A percentile compares a stretch with the other conserved stretches of the same genome.
phyloP scores from a whole-genome alignment of 805 yeast species.

The Lipomyces chichibuensis region DNA sequence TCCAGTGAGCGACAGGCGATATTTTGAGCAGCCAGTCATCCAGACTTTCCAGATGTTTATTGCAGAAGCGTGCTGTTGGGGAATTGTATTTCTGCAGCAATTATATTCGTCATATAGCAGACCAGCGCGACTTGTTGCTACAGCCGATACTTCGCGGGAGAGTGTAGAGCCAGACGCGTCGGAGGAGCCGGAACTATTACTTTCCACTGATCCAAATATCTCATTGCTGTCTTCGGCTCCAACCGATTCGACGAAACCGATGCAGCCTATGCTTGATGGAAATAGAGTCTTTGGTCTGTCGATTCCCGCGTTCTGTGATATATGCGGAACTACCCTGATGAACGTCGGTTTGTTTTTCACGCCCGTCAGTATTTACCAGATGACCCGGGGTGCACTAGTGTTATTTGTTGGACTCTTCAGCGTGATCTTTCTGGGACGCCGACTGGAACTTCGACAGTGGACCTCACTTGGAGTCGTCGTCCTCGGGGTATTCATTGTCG shows the following conservation, averaged over 20 bases:
- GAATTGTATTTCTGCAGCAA: constrained; percentile 41
- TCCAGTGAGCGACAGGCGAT: constrained; percentile 50
- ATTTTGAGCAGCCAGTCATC: constrained; percentile 75
- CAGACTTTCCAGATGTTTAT: constrained; percentile 82
- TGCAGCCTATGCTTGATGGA: constrained; percentile 32
- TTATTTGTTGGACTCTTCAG: constrained; percentile 75
- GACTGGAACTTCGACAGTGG: constrained; percentile 69
- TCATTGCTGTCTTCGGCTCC: neutral
- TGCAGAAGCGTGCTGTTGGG: constrained; percentile 62
- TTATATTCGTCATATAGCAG: constrained; percentile 5
- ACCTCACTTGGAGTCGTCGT: constrained; percentile 63
- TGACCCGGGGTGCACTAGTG: constrained; percentile 81
- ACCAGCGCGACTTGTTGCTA: neutral
- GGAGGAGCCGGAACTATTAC: constrained; percentile 18
- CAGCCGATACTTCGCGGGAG: constrained; percentile 8
- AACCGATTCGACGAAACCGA: neutral
- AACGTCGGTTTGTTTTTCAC: constrained; percentile 73
- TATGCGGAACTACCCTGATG: constrained; percentile 73
- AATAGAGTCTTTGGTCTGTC: constrained; percentile 49
- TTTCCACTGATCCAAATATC: neutral
- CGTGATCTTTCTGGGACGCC: constrained; percentile 60
- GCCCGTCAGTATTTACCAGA: constrained; percentile 80
- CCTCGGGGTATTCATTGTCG: constrained; percentile 71
- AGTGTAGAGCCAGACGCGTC: constrained; percentile 3
- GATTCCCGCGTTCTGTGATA: constrained; percentile 71